Conservation (phyloP, 2,329 filamentous ascomycete species). For the Xenosphaeropsis pyriputrescens region DNA sequence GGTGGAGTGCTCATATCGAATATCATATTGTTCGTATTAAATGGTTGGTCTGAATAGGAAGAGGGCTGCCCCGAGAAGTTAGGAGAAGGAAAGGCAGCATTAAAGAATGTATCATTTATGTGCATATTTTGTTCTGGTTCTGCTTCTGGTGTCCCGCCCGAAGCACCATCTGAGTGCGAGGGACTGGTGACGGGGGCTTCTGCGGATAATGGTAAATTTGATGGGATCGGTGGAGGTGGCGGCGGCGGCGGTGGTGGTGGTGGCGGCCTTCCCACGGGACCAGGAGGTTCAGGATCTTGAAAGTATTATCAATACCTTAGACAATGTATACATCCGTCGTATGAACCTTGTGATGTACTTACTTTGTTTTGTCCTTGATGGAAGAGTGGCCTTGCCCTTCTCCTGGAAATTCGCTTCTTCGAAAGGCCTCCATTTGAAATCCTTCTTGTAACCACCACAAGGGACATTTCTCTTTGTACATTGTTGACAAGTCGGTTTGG, state of each 20-base stretch:
- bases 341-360: neutral
- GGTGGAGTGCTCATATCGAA: constrained; percentile 17
- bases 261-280: constrained; percentile 7
- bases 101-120: constrained; percentile 17
- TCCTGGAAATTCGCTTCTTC: constrained; percentile 42
- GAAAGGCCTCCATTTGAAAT: constrained; percentile 62
- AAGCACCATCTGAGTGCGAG: constrained; percentile 10
- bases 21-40: constrained; percentile 12
- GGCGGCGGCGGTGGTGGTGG: constrained; percentile 3
- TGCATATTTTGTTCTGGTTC: constrained; percentile 11
- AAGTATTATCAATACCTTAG: no score
- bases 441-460: constrained; percentile 61
- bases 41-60: constrained; percentile 9
- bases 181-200: constrained; percentile 5
- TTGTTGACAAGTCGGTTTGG: constrained; percentile 52
- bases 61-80: constrained; percentile 4
- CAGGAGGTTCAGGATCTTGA: no score
- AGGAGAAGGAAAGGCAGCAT: constrained; percentile 12
- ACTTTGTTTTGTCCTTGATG: constrained; percentile 10
- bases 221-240: no score
- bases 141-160: constrained; percentile 9
- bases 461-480: constrained; percentile 48
- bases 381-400: constrained; percentile 16
- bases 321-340: neutral
- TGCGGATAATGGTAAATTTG: no score